Evolutionary conservation across 2,329 filamentous ascomycete genomes (phyloP).

Genomic region (Pochonia chlamydosporia): DNA sequence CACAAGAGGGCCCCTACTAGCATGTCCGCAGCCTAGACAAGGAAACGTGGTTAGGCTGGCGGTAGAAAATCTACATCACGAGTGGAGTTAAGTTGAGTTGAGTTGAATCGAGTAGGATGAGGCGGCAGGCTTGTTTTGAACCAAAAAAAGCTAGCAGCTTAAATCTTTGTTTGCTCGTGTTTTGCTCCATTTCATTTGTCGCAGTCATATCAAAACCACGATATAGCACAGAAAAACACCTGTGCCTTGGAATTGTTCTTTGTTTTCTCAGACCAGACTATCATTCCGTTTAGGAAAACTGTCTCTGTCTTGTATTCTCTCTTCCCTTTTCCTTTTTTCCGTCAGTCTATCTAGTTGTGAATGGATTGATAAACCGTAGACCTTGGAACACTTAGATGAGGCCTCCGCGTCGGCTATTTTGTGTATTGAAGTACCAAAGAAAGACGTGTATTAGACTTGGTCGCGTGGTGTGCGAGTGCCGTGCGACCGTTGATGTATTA

Average conservation of each 20-base stretch:
- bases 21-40: not conserved
- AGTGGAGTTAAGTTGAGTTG: slow-evolving; percentile 2
- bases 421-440: not conserved
- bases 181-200: slow-evolving; percentile 1
- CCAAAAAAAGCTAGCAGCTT: not conserved
- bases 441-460: not conserved
- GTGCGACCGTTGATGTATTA: slow-evolving; percentile 2
- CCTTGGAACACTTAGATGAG: slow-evolving; percentile 1
- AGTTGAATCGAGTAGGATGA: not conserved
- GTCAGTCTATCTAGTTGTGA: not conserved
- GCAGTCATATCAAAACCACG: not conserved
- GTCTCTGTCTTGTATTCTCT: not conserved
- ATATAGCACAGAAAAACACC: not conserved
- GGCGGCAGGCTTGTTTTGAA: not conserved
- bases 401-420: not conserved
- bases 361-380: slow-evolving; percentile 3
- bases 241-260: not conserved
- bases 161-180: slow-evolving; percentile 1
- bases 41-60: not conserved
- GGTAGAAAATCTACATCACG: slow-evolving; percentile 1
- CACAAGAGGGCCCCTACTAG: not conserved
- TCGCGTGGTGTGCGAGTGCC: not conserved
- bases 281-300: not conserved
- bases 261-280: not conserved
- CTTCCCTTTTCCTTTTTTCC: not conserved